Evolutionary conservation across 805 yeast species (phyloP).

Genomic region (Komagataella populi): DNA sequence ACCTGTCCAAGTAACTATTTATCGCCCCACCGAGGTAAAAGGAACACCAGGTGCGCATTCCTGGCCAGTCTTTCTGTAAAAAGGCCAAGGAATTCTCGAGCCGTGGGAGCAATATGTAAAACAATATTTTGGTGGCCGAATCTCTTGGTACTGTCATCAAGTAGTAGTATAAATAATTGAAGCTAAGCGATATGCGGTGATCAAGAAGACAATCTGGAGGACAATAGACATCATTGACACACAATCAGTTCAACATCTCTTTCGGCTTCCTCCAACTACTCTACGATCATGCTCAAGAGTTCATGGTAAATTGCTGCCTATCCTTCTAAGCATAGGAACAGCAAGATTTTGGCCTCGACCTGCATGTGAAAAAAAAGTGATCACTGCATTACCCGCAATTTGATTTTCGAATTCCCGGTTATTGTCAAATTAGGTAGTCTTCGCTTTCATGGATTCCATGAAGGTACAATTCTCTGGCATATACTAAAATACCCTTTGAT

Average conservation of each 20-base stretch:
- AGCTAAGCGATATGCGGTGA: too few species aligned
- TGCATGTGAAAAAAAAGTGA: neutral
- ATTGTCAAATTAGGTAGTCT: neutral
- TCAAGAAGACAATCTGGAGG: too few species aligned
- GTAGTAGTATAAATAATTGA: neutral
- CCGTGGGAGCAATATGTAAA: neutral
- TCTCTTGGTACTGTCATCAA: neutral
- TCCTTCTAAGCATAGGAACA: neutral
- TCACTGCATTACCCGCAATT: neutral
- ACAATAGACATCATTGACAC: neutral
- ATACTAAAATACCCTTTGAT: constrained; percentile 35
- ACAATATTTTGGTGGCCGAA: neutral
- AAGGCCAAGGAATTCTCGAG: neutral
- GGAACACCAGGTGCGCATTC: neutral
- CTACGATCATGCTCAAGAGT: neutral
- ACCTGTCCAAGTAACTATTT: too few species aligned
- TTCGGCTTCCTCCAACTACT: neutral
- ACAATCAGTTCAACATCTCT: neutral
- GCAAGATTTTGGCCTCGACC: neutral
- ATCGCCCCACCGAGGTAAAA: neutral
- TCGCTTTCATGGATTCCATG: constrained; percentile 15
- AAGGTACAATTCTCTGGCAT: constrained; percentile 45
- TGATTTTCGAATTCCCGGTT: neutral
- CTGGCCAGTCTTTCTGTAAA: neutral
- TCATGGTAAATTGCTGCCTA: neutral